Evolutionary conservation across 1,284 basidiomycete genomes (phyloP).

Genomic region (Waitea zeae): DNA sequence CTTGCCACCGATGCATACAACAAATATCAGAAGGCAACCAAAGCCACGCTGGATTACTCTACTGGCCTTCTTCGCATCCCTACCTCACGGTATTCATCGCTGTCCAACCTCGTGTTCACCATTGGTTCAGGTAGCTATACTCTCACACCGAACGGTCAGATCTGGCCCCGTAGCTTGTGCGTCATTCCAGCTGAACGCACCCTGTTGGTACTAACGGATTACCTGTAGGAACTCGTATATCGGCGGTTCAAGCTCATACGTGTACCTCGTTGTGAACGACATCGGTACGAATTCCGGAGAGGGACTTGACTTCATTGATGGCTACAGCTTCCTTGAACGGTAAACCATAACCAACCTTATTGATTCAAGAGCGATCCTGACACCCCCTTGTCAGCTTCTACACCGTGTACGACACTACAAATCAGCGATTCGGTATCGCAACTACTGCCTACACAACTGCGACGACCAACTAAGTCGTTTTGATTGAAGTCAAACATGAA

Average conservation of each 20-base stretch:
- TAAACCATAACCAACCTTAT: neutral
- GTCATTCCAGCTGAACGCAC: too few species aligned
- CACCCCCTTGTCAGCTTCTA: slow-evolving; percentile 10
- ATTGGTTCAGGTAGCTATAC: slow-evolving; percentile 8
- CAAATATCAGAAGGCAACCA: slow-evolving; percentile 5
- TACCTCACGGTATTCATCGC: slow-evolving; percentile 3
- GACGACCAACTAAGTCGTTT: slow-evolving; percentile 40
- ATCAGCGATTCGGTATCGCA: slow-evolving; percentile 34
- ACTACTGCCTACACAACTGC: slow-evolving; percentile 34
- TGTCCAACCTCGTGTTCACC: slow-evolving; percentile 8
- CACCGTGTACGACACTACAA: slow-evolving; percentile 16
- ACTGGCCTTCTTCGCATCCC: slow-evolving; percentile 7
- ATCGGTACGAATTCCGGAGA: slow-evolving; percentile 13
- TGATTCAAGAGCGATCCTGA: neutral
- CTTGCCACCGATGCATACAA: slow-evolving; percentile 5
- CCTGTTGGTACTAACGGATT: too few species aligned
- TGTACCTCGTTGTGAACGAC: slow-evolving; percentile 7
- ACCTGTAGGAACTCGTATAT: too few species aligned
- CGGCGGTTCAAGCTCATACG: too few species aligned
- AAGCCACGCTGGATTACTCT: slow-evolving; percentile 5
- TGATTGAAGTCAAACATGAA: too few species aligned
- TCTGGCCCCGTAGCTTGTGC: slow-evolving; percentile 7
- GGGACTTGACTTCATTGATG: slow-evolving; percentile 23
- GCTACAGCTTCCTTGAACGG: slow-evolving; percentile 28
- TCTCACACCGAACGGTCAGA: slow-evolving; percentile 8